These are phyloP conservation scores for Claviceps sorghi DNA, from an alignment of 2,329 filamentous ascomycete genomes.

Conservation along the genomic window DNA sequence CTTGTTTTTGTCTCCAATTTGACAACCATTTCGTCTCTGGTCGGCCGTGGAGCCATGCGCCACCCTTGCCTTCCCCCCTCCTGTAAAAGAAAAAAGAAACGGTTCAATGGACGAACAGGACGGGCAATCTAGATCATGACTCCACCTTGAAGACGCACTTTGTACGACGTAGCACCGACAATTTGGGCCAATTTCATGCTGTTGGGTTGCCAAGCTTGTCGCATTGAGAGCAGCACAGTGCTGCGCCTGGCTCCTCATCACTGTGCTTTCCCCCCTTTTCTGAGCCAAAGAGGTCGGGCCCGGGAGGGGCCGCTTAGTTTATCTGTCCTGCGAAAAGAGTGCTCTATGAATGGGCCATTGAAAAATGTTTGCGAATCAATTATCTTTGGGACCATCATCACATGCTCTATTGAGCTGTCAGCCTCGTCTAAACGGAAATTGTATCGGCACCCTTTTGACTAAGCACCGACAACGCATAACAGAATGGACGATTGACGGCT, in stretches of 20 bases:
- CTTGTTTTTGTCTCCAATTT: neutral
- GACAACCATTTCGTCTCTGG: constrained; percentile 13
- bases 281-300: neutral
- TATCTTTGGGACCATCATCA: neutral
- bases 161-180: constrained; percentile 3
- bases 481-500: neutral
- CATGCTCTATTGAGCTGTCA: neutral
- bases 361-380: neutral
- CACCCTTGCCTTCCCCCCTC: neutral
- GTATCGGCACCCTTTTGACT: no score
- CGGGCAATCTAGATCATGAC: constrained; percentile 1
- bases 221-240: neutral
- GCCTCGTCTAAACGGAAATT: neutral
- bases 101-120: constrained; percentile 2
- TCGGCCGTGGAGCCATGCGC: constrained; percentile 5
- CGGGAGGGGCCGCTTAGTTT: neutral
- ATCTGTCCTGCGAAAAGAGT: neutral
- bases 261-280: neutral
- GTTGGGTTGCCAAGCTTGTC: neutral
- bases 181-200: neutral
- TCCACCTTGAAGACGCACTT: constrained; percentile 1
- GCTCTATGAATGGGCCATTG: neutral
- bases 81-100: neutral
- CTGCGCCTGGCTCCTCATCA: neutral
- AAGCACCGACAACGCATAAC: neutral